Percentiles rank a stretch among this genome's conserved stretches.
Conservation (phyloP, 306 rosid genomes). For the Luffa aegyptiaca region DNA sequence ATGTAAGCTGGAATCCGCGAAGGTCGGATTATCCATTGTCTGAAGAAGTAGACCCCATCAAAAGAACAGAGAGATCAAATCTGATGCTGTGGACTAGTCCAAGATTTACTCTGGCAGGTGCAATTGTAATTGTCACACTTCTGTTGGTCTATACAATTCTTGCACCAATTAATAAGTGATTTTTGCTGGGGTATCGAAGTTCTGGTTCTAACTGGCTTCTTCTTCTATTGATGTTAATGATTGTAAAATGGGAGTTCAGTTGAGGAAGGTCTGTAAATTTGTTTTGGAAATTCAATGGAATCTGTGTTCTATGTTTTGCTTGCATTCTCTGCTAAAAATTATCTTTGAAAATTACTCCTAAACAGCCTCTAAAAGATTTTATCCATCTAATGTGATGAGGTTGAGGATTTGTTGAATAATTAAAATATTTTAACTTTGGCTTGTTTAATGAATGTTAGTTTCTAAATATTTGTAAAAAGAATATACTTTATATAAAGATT, state of each 20-base stretch:
- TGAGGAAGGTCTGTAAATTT: not conserved
- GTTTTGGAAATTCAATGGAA: not conserved
- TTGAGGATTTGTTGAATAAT: no score
- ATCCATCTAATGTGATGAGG: no score
- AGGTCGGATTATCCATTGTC: slow-evolving; percentile 58
- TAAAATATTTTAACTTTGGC: no score
- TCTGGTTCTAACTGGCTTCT: not conserved
- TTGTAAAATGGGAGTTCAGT: not conserved
- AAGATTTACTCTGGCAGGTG: slow-evolving; percentile 60
- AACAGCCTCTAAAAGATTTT: no score
- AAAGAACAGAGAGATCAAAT: slow-evolving; percentile 83
- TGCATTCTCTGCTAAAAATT: not conserved
- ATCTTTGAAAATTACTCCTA: no score
- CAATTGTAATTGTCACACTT: slow-evolving; percentile 57
- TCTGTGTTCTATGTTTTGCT: not conserved
- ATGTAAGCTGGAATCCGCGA: slow-evolving; percentile 84
- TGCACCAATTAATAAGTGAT: slow-evolving; percentile 42
- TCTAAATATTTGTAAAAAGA: no score
- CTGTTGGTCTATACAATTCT: slow-evolving; percentile 77
- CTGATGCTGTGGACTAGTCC: slow-evolving; percentile 86
- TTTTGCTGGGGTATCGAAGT: slow-evolving; percentile 7
- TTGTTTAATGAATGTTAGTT: no score
- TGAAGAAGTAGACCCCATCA: slow-evolving; percentile 88
- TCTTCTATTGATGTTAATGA: not conserved
- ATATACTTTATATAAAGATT: no score